These are phyloP conservation scores for Hanseniaspora taiwanica DNA, from an alignment of 805 yeast species.

Conservation along the genomic window DNA sequence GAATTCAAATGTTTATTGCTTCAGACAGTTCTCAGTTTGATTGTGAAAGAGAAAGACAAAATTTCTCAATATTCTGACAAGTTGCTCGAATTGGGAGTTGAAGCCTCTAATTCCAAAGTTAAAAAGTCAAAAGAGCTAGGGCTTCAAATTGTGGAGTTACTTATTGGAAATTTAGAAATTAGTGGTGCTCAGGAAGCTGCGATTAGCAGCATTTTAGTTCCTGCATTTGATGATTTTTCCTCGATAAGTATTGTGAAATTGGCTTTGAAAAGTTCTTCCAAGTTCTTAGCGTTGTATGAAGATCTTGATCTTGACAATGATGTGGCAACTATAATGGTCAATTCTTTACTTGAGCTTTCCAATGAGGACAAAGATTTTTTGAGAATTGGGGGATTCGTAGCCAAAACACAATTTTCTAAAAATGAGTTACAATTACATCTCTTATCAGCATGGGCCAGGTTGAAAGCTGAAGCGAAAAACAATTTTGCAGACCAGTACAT, in stretches of 20 bases:
- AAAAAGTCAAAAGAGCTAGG: conserved; percentile 50
- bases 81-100: conserved; percentile 62
- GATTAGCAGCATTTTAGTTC: conserved; percentile 76
- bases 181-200: conserved; percentile 88
- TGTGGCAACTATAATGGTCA: conserved; percentile 49
- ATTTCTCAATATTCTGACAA: neutral
- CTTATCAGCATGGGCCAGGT: conserved; percentile 62
- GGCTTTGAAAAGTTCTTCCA: conserved; percentile 69
- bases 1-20: neutral
- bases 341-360: conserved; percentile 45
- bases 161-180: conserved; percentile 44
- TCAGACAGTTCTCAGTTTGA: neutral
- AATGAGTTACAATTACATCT: conserved; percentile 46
- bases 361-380: conserved; percentile 20
- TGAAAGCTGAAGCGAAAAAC: conserved; percentile 24
- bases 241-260: conserved; percentile 60
- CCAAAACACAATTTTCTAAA: conserved; percentile 31
- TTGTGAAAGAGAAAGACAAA: neutral
- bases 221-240: conserved; percentile 67
- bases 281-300: conserved; percentile 25
- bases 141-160: conserved; percentile 46
- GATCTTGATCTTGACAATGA: conserved; percentile 15
- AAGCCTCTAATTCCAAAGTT: conserved; percentile 66
- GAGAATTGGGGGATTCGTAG: conserved; percentile 43
- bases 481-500: conserved; percentile 47